Conservation (phyloP, 371 early-diverging fungal species). For the Circinella minor region DNA sequence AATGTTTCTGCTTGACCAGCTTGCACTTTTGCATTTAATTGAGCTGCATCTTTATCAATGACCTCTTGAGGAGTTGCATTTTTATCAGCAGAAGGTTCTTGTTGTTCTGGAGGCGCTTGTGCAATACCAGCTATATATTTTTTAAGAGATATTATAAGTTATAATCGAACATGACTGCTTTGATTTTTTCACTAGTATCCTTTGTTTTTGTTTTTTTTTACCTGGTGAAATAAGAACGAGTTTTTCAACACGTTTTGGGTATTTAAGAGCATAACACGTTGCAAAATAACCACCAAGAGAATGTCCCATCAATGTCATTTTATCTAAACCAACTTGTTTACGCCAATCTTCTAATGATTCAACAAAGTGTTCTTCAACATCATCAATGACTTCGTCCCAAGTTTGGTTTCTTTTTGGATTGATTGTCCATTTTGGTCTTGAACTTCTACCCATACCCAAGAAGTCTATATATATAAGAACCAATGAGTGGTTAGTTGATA, state of each 20-base stretch:
- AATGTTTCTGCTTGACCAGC: conserved; percentile 27
- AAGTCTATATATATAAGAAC: conserved; percentile 64
- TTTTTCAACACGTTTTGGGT: conserved; percentile 89
- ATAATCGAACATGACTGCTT: too few species aligned
- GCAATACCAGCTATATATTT: conserved; percentile 58
- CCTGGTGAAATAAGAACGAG: conserved; percentile 90
- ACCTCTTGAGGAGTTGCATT: conserved; percentile 34
- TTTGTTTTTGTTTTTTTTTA: conserved; percentile 34
- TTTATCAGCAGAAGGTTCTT: conserved; percentile 16
- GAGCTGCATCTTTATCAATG: conserved; percentile 36
- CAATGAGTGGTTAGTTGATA: neutral
- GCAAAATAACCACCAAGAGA: conserved; percentile 91
- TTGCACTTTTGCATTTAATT: conserved; percentile 35
- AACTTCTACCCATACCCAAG: conserved; percentile 87
- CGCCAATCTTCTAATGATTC: conserved; percentile 94
- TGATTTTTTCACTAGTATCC: too few species aligned
- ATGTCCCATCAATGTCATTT: conserved; percentile 86
- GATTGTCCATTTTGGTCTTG: conserved; percentile 72
- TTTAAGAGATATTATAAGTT: too few species aligned
- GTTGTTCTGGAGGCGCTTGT: conserved; percentile 43
- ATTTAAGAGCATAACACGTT: conserved; percentile 83
- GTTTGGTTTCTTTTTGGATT: conserved; percentile 34
- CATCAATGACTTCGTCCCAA: conserved; percentile 55
- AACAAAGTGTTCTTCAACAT: conserved; percentile 88
- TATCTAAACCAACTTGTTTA: conserved; percentile 72